Conservation (phyloP, 1,284 basidiomycete genomes). For the Microstroma glucosiphilum region DNA sequence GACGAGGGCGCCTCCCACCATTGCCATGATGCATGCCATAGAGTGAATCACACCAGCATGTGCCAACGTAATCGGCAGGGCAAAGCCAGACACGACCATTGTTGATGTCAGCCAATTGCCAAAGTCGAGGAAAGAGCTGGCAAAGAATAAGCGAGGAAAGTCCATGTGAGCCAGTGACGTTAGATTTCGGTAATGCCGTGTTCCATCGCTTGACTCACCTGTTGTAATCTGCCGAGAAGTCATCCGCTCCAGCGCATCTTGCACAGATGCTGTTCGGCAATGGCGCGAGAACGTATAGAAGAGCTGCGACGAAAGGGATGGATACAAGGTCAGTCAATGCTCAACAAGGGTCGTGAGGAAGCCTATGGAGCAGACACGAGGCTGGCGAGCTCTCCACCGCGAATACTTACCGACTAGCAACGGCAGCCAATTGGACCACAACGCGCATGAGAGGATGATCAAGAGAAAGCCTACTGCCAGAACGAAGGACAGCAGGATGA, state of each 20-base stretch:
- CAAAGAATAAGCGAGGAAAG: no score
- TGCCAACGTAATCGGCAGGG: slow-evolving; percentile 82
- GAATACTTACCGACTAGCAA: slow-evolving; percentile 83
- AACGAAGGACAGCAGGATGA: slow-evolving; percentile 66
- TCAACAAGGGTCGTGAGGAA: neutral
- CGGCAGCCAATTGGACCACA: slow-evolving; percentile 95
- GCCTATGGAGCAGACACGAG: neutral
- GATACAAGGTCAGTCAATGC: slow-evolving; percentile 1
- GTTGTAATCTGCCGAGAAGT: slow-evolving; percentile 58
- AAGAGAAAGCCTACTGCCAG: slow-evolving; percentile 93
- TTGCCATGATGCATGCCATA: slow-evolving; percentile 86
- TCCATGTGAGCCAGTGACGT: neutral
- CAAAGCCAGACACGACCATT: slow-evolving; percentile 82
- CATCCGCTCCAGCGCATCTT: slow-evolving; percentile 56
- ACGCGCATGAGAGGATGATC: slow-evolving; percentile 92
- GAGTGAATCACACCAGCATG: slow-evolving; percentile 82
- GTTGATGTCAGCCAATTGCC: slow-evolving; percentile 88
- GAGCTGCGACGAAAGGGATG: slow-evolving; percentile 57
- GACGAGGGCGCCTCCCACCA: slow-evolving; percentile 84
- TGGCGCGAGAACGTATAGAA: slow-evolving; percentile 91
- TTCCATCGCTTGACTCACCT: slow-evolving; percentile 31
- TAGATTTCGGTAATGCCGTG: neutral
- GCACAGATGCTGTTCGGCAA: slow-evolving; percentile 77
- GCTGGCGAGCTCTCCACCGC: neutral
- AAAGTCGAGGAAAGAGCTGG: slow-evolving; percentile 63